These are phyloP conservation scores for Gynostemma pentaphyllum DNA, from an alignment of 306 rosid genomes.

Conservation along the genomic window DNA sequence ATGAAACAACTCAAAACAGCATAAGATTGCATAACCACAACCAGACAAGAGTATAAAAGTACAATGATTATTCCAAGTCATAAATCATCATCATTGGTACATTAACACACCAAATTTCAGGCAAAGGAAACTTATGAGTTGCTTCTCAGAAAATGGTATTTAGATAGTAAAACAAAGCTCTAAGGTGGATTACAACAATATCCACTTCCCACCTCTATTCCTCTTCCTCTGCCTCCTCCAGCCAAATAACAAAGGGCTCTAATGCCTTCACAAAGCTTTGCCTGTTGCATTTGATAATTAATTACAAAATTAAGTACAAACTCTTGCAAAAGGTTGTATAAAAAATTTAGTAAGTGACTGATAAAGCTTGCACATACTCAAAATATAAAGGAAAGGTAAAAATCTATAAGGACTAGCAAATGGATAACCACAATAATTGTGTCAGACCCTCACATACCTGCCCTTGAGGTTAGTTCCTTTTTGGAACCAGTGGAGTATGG, in stretches of 20 bases:
- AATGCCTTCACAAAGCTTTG: constrained; percentile 95
- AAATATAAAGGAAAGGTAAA: background rate
- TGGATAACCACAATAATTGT: background rate
- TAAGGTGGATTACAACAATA: background rate
- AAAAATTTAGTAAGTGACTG: background rate
- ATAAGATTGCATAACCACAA: constrained; percentile 2
- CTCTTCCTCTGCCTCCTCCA: constrained; percentile 99
- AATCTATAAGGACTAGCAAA: background rate
- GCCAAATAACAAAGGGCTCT: constrained; percentile 93
- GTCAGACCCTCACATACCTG: constrained; percentile 41
- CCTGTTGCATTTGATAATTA: constrained; percentile 36
- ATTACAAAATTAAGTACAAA: background rate
- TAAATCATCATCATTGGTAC: constrained; percentile 1
- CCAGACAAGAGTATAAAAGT: background rate
- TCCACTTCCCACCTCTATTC: constrained; percentile 21
- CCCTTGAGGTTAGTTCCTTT: constrained; percentile 90
- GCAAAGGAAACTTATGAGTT: background rate
- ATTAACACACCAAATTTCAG: background rate
- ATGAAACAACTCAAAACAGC: background rate
- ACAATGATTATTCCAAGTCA: background rate
- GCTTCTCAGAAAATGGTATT: background rate
- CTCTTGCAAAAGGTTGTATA: background rate
- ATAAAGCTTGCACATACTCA: background rate
- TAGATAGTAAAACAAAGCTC: background rate
- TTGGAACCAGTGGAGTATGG: constrained; percentile 92